Percentiles rank a stretch among this genome's conserved stretches.
phyloP scores from a whole-genome alignment of 1,284 basidiomycete genomes.

The Cronartium quercuum region DNA sequence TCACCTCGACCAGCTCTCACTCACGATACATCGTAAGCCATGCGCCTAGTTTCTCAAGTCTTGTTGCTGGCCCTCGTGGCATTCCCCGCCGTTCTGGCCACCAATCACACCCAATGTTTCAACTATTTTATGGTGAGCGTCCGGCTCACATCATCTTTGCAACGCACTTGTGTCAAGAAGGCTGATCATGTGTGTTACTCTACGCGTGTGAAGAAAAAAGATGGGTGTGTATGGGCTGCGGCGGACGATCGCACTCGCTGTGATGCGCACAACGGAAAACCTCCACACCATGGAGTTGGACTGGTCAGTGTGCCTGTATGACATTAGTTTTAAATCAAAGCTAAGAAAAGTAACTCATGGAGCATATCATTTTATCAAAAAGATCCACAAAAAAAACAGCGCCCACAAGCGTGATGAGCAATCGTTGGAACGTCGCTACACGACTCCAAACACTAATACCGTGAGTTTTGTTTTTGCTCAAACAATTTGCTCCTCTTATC shows the following conservation, averaged over 20 bases:
- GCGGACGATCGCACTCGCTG: not conserved
- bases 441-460: not conserved
- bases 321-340: too few species aligned
- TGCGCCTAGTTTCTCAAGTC: too few species aligned
- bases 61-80: not conserved
- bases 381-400: too few species aligned
- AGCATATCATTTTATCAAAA: too few species aligned
- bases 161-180: too few species aligned
- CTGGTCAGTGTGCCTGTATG: not conserved
- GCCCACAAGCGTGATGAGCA: not conserved
- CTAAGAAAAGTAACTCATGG: too few species aligned
- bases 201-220: too few species aligned
- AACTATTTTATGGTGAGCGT: not conserved
- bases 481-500: not conserved
- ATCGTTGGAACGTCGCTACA: not conserved
- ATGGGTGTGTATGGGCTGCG: not conserved
- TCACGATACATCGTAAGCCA: too few species aligned
- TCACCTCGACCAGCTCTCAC: too few species aligned
- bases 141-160: too few species aligned
- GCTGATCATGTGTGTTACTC: too few species aligned
- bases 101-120: not conserved
- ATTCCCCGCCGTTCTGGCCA: not conserved
- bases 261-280: not conserved
- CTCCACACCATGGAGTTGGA: not conserved
- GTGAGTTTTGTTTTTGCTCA: too few species aligned